phyloP scores from a whole-genome alignment of 345 rosid genomes.

The Raphanus raphanistrum region DNA sequence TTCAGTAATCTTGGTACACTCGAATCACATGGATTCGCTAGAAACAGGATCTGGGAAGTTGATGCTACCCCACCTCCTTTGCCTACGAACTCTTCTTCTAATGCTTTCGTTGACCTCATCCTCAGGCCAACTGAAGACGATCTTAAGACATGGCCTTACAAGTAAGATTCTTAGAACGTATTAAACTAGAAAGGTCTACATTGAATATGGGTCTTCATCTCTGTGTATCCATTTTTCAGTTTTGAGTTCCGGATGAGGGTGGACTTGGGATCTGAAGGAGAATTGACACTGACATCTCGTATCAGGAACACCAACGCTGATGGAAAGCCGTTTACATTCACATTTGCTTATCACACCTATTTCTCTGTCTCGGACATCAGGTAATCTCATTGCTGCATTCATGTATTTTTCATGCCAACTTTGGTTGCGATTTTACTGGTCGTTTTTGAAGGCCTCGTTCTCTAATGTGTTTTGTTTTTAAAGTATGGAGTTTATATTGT shows the following conservation, averaged over 20 bases:
- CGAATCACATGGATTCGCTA: constrained; percentile 88
- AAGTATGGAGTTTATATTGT: neutral
- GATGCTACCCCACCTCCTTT: constrained; percentile 73
- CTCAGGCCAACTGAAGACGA: constrained; percentile 84
- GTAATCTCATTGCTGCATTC: constrained; percentile 45
- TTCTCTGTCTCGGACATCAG: constrained; percentile 94
- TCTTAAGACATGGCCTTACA: constrained; percentile 80
- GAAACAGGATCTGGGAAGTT: constrained; percentile 84
- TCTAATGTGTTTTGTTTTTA: neutral
- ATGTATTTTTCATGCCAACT: neutral
- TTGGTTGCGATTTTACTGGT: neutral
- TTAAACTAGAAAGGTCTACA: constrained; percentile 1
- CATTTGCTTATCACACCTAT: constrained; percentile 95
- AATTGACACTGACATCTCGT: constrained; percentile 81
- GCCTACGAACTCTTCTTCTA: constrained; percentile 49
- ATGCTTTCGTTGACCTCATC: constrained; percentile 68
- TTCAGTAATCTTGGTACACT: constrained; percentile 72
- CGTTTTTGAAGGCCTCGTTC: neutral
- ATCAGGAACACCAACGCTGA: constrained; percentile 77
- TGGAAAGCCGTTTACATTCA: constrained; percentile 84
- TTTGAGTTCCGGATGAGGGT: constrained; percentile 89
- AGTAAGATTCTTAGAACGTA: constrained; percentile 42
- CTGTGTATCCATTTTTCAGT: constrained; percentile 42
- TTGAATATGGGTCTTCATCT: neutral
- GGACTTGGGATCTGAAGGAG: constrained; percentile 76